Conservation (phyloP, 2,329 filamentous ascomycete genomes). For the Penicillium sp. region DNA sequence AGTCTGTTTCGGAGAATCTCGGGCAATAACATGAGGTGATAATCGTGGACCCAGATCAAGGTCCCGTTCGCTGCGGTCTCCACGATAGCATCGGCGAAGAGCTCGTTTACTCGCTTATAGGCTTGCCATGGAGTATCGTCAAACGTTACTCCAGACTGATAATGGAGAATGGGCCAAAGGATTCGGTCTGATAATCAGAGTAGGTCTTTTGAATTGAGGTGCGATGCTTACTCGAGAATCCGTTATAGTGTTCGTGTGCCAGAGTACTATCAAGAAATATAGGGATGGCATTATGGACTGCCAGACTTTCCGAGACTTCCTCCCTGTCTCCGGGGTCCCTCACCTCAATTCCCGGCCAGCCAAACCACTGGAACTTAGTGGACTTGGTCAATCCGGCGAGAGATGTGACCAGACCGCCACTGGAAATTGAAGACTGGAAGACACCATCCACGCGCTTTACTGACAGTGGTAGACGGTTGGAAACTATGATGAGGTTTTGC, state of each 20-base stretch:
- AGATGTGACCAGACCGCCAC: slow-evolving; percentile 86
- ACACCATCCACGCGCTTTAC: slow-evolving; percentile 82
- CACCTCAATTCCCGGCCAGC: slow-evolving; percentile 88
- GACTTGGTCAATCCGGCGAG: slow-evolving; percentile 85
- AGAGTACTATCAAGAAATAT: slow-evolving; percentile 87
- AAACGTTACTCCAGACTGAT: slow-evolving; percentile 12
- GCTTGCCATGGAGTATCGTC: slow-evolving; percentile 64
- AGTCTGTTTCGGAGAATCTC: slow-evolving; percentile 80
- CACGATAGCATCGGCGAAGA: slow-evolving; percentile 82
- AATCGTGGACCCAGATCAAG: slow-evolving; percentile 94
- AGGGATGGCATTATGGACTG: slow-evolving; percentile 79
- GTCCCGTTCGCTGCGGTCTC: slow-evolving; percentile 82
- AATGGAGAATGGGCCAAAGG: slow-evolving; percentile 75
- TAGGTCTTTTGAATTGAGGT: background rate
- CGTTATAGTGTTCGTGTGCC: slow-evolving; percentile 91
- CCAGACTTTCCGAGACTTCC: slow-evolving; percentile 68
- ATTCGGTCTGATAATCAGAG: slow-evolving; percentile 69
- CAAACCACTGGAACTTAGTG: slow-evolving; percentile 92
- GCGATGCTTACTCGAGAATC: slow-evolving; percentile 77
- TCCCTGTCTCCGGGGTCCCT: slow-evolving; percentile 70
- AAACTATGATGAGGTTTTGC: slow-evolving; percentile 66
- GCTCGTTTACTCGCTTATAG: slow-evolving; percentile 83
- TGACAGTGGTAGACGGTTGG: slow-evolving; percentile 88
- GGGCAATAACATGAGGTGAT: slow-evolving; percentile 93
- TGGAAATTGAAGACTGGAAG: slow-evolving; percentile 86